Conservation (phyloP, 2,329 filamentous ascomycete species). For the Microsporum audouinii region DNA sequence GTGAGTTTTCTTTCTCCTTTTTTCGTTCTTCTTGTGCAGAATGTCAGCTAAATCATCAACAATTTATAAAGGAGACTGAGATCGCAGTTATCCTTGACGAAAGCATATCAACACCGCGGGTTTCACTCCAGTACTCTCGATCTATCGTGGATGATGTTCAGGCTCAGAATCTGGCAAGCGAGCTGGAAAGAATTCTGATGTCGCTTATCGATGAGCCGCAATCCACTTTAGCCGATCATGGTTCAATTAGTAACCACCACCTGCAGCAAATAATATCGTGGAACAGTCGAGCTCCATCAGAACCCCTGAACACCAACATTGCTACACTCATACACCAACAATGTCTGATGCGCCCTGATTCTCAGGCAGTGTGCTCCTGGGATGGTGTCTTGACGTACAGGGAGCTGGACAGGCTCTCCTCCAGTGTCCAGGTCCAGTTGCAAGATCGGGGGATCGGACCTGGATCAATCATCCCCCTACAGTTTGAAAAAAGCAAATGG, state of each 20-base stretch:
- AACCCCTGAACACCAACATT: constrained; percentile 7
- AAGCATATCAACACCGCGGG: background rate
- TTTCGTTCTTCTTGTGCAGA: background rate
- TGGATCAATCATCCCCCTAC: constrained; percentile 10
- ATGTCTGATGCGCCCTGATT: constrained; percentile 10
- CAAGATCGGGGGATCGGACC: constrained; percentile 16
- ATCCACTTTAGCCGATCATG: background rate
- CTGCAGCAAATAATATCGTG: constrained; percentile 1
- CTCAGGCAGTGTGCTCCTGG: constrained; percentile 17
- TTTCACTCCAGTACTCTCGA: background rate
- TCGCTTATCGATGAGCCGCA: background rate
- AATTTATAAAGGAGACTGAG: background rate
- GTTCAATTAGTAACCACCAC: background rate
- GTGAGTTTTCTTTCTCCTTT: background rate
- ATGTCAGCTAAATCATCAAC: background rate
- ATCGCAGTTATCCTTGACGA: background rate
- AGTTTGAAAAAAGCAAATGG: constrained; percentile 15
- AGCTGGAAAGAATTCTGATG: background rate
- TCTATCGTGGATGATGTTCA: background rate
- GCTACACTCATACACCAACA: constrained; percentile 15
- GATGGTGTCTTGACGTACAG: constrained; percentile 15
- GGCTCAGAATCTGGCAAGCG: background rate
- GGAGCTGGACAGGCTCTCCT: constrained; percentile 16
- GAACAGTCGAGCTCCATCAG: constrained; percentile 3
- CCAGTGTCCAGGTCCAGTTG: constrained; percentile 6